These are phyloP conservation scores for Fusarium newnesense DNA, from an alignment of 2,329 filamentous ascomycete species.

Conservation along the genomic window DNA sequence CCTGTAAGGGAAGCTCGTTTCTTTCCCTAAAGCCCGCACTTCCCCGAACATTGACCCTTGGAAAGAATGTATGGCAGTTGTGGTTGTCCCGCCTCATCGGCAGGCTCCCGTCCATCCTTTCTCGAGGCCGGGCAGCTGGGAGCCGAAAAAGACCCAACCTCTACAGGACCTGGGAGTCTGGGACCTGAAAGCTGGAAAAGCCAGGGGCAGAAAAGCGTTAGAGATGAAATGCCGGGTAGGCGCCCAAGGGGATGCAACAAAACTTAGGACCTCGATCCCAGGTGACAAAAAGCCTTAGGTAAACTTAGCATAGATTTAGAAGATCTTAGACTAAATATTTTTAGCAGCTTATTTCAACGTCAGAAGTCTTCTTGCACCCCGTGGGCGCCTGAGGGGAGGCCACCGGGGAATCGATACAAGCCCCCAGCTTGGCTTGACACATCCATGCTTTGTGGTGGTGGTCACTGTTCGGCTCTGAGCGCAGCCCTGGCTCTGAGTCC, in stretches of 20 bases:
- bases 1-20: slow-evolving; percentile 14
- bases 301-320: no score
- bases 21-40: slow-evolving; percentile 2
- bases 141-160: slow-evolving; percentile 11
- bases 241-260: not conserved
- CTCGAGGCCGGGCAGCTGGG: slow-evolving; percentile 12
- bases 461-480: slow-evolving; percentile 16
- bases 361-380: no score
- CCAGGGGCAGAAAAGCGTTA: slow-evolving; percentile 19
- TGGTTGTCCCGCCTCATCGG: slow-evolving; percentile 18
- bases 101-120: slow-evolving; percentile 12
- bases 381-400: slow-evolving; percentile 3
- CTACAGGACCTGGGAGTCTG: not conserved
- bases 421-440: slow-evolving; percentile 8
- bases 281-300: no score
- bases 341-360: no score
- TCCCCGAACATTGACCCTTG: slow-evolving; percentile 8
- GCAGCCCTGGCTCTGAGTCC: slow-evolving; percentile 19
- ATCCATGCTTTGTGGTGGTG: slow-evolving; percentile 1
- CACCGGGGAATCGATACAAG: slow-evolving; percentile 16
- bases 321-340: no score
- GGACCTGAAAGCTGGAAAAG: slow-evolving; percentile 21
- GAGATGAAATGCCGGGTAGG: slow-evolving; percentile 23
- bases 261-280: no score
- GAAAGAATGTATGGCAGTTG: not conserved